Evolutionary conservation across 1,284 basidiomycete genomes (phyloP), one percentile per base, ranked within the genome.

Genomic region (Leccinum colubrinum): DNA sequence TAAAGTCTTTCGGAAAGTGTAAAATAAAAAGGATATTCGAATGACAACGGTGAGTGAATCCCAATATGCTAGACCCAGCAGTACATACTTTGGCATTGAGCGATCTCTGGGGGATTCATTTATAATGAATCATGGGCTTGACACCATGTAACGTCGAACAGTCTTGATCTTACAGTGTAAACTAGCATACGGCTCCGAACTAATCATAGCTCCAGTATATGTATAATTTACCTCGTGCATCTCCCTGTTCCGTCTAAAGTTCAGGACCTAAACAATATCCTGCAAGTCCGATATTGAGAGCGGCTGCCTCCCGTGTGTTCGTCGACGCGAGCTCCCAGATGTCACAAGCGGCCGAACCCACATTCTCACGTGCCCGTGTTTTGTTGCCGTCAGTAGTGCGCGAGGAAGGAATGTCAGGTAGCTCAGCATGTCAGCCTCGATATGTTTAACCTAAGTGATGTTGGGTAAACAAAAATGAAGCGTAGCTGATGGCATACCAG

Each of bases 291-390:
- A 75, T 64, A 74, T 66, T 5, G 75, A 77, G 51, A 72, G 58
- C 3, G 62, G 64, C 39, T 76, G 74, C n/a, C 70, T 75, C 17
- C 63, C 68, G 39, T 77, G 72, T 22, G 64, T 63, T 56, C 74
- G 72, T 50, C 70, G 71, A 56, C 71, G 73, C 3, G 69, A 50
- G 43, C 63, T 66, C 3, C 67, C 70, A n/a, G 66, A 62, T 14
- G 75, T 73, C 3, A 83, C 82, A 53, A 92, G 79, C 11, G 94
- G 94, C 53, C 93, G 80, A 39, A 92, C 83, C 93, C 94, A 97
- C 61, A 94, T 80, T 74, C 90, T 93, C 68, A 94, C 84, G 59
- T 86, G 81, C 0, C 92, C 93, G 1, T 78, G 76, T 70, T 88
- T 88, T 1, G 86, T 88, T 27, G 89, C 83, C 0, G 93, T 95